phyloP scores from a whole-genome alignment of 78 protist species.

The Dictyostelium firmibasis region DNA sequence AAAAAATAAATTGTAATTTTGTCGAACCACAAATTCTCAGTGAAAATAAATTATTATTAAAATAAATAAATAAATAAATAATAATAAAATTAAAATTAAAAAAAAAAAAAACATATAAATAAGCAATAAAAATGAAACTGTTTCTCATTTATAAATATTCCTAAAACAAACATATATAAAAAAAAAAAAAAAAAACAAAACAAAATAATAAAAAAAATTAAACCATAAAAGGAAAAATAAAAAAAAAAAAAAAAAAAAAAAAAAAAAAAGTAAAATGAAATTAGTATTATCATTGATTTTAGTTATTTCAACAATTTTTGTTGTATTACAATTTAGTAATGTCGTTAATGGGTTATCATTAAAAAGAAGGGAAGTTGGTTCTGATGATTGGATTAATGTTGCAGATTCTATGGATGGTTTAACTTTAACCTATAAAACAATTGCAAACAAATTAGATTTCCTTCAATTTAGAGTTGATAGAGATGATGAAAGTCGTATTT shows the following conservation, averaged over 20 bases:
- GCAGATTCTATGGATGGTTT: not conserved
- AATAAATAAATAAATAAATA: no score
- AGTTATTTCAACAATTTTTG: not conserved
- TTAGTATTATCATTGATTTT: not conserved
- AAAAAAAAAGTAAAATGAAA: not conserved
- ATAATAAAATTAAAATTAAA: no score
- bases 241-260: not conserved
- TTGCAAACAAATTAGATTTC: not conserved
- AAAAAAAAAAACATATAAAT: no score
- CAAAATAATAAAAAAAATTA: not conserved
- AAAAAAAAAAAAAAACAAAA: no score
- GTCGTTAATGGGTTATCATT: not conserved
- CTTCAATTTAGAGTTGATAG: not conserved
- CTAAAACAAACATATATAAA: no score
- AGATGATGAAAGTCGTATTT: not conserved
- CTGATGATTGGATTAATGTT: not conserved
- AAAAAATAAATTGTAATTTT: no score
- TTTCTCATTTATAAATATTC: no score
- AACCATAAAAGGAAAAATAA: not conserved
- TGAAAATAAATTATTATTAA: no score
- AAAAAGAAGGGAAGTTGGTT: not conserved
- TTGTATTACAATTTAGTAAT: not conserved
- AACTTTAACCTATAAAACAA: not conserved
- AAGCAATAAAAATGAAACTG: no score
- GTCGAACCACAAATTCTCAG: no score